These are phyloP conservation scores for Amanita rimosa DNA, from an alignment of 768 basidiomycete genomes.

Conservation along the genomic window DNA sequence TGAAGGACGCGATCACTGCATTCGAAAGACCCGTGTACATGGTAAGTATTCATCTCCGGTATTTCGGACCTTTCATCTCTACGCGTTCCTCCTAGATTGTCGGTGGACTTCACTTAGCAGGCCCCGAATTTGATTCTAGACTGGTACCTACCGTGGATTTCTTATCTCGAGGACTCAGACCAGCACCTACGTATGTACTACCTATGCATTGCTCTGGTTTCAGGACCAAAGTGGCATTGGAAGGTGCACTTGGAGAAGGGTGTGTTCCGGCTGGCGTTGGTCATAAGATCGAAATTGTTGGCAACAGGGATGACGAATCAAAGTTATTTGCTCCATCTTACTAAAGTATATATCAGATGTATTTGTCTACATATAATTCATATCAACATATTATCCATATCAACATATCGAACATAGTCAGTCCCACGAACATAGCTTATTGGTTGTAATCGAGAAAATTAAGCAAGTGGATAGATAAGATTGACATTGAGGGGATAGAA, in stretches of 20 bases:
- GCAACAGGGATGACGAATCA: constrained; percentile 31
- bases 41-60: constrained; percentile 25
- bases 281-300: constrained; percentile 45
- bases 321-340: constrained; percentile 22
- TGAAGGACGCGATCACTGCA: constrained; percentile 51
- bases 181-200: constrained; percentile 58
- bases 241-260: constrained; percentile 57
- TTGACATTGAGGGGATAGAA: background rate
- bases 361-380: constrained; percentile 1
- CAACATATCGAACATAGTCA: background rate
- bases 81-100: constrained; percentile 37
- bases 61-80: background rate
- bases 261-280: constrained; percentile 76
- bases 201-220: constrained; percentile 87
- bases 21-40: constrained; percentile 68
- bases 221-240: constrained; percentile 60
- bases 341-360: constrained; percentile 6
- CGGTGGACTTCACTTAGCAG: constrained; percentile 78
- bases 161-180: constrained; percentile 45
- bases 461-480: background rate
- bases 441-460: background rate
- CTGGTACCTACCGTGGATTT: constrained; percentile 65
- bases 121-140: constrained; percentile 49
- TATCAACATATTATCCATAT: background rate
- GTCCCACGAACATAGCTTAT: background rate